Evolutionary conservation across 2,329 filamentous ascomycete species (phyloP).

Genomic region (Pseudopyricularia javanii): DNA sequence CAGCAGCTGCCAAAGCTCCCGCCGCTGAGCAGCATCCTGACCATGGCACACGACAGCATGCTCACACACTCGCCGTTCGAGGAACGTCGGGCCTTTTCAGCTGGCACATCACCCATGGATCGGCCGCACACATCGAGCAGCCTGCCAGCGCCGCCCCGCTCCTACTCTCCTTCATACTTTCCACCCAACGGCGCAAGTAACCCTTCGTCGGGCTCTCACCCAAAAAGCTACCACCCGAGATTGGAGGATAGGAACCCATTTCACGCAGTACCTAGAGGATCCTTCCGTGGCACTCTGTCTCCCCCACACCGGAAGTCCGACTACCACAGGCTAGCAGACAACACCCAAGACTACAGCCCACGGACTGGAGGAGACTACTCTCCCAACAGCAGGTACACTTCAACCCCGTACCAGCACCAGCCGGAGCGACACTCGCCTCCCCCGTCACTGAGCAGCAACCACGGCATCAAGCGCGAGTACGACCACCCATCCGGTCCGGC

Average conservation of each 20-base stretch:
- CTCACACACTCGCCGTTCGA: slow-evolving; percentile 34
- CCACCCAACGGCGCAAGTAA: slow-evolving; percentile 18
- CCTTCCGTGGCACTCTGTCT: slow-evolving; percentile 30
- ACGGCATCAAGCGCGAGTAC: background rate
- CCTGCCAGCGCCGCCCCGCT: slow-evolving; percentile 16
- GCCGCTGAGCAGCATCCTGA: slow-evolving; percentile 44
- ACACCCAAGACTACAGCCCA: slow-evolving; percentile 17
- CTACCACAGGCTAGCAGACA: slow-evolving; percentile 7
- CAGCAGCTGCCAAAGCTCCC: slow-evolving; percentile 35
- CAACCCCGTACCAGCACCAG: background rate
- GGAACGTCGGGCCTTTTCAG: slow-evolving; percentile 25
- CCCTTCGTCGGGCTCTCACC: slow-evolving; percentile 18
- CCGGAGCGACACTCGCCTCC: slow-evolving; percentile 1
- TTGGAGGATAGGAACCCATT: slow-evolving; percentile 27
- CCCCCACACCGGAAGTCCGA: slow-evolving; percentile 29
- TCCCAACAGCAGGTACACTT: slow-evolving; percentile 29
- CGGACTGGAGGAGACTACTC: slow-evolving; percentile 27
- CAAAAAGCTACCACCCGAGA: slow-evolving; percentile 32
- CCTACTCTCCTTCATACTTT: slow-evolving; percentile 34
- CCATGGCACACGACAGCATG: slow-evolving; percentile 29
- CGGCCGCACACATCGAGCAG: slow-evolving; percentile 18
- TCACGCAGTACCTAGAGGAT: slow-evolving; percentile 15
- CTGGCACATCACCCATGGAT: slow-evolving; percentile 32
- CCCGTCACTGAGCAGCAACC: slow-evolving; percentile 11
- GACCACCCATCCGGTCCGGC: background rate